Conservation (phyloP, 2,329 filamentous ascomycete species). For the Aspergillus hortae region DNA sequence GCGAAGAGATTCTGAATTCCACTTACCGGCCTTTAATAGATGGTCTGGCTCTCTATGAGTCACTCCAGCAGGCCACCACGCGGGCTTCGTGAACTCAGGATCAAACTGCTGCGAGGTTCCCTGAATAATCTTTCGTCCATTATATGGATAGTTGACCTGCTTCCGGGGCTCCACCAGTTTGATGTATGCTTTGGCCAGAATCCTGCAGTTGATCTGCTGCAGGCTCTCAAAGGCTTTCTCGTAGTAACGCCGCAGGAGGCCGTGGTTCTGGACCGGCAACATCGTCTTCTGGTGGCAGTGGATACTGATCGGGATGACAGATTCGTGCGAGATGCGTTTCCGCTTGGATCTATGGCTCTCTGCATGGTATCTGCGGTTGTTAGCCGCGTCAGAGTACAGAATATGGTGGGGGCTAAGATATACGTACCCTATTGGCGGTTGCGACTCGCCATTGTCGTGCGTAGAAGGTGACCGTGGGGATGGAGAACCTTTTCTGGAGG, state of each 20-base stretch:
- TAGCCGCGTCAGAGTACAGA: background rate
- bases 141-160: constrained; percentile 35
- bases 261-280: constrained; percentile 22
- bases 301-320: constrained; percentile 20
- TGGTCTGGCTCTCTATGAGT: constrained; percentile 33
- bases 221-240: constrained; percentile 31
- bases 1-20: background rate
- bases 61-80: constrained; percentile 33
- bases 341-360: constrained; percentile 13
- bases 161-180: constrained; percentile 36
- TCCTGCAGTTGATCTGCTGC: constrained; percentile 35
- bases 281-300: constrained; percentile 21
- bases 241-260: constrained; percentile 28
- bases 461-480: constrained; percentile 14
- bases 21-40: constrained; percentile 29
- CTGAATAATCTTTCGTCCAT: constrained; percentile 29
- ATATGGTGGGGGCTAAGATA: constrained; percentile 3
- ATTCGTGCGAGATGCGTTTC: constrained; percentile 17
- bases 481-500: constrained; percentile 11
- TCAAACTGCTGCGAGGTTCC: constrained; percentile 29
- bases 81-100: constrained; percentile 32
- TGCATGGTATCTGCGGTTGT: background rate
- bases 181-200: constrained; percentile 34
- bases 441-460: background rate
- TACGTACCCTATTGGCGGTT: constrained; percentile 8